These are phyloP conservation scores for Arxiozyma bovina DNA, from an alignment of 1,139 yeast species.

Conservation along the genomic window DNA sequence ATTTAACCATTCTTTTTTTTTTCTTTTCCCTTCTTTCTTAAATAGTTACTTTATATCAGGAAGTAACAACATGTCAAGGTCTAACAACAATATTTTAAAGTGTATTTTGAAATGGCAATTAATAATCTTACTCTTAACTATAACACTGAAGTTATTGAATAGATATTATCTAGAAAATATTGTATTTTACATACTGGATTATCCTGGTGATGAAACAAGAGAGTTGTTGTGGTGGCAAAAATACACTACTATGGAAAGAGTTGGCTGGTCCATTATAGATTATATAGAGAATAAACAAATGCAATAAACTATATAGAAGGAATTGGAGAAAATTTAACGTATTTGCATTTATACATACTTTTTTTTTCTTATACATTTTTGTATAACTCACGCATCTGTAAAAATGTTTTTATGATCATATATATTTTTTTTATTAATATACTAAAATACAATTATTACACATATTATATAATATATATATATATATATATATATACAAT, in stretches of 20 bases:
- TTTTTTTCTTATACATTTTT: background rate
- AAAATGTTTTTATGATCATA: too few relatives aligned
- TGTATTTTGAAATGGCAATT: slow-evolving; percentile 5
- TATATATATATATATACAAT: background rate
- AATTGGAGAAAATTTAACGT: background rate
- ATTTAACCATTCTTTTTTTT: too few relatives aligned
- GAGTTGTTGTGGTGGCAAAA: slow-evolving; percentile 25
- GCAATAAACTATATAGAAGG: background rate
- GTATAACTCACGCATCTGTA: too few relatives aligned
- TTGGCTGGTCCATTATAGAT: slow-evolving; percentile 22
- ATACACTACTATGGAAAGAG: slow-evolving; percentile 14
- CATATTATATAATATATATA: too few relatives aligned
- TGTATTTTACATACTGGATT: slow-evolving; percentile 13
- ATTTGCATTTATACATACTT: background rate
- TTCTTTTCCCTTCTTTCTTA: too few relatives aligned
- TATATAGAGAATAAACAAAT: slow-evolving; percentile 11
- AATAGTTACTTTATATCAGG: too few relatives aligned
- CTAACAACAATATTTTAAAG: slow-evolving; percentile 3
- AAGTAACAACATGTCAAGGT: background rate
- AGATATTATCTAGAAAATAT: slow-evolving; percentile 5
- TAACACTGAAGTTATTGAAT: slow-evolving; percentile 8
- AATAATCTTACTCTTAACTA: slow-evolving; percentile 10
- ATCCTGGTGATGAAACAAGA: slow-evolving; percentile 13
- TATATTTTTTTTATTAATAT: background rate
- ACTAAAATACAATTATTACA: background rate